Base-by-base conservation (phyloP, 1,284 basidiomycete genomes). In the Puccinia coronata region DNA sequence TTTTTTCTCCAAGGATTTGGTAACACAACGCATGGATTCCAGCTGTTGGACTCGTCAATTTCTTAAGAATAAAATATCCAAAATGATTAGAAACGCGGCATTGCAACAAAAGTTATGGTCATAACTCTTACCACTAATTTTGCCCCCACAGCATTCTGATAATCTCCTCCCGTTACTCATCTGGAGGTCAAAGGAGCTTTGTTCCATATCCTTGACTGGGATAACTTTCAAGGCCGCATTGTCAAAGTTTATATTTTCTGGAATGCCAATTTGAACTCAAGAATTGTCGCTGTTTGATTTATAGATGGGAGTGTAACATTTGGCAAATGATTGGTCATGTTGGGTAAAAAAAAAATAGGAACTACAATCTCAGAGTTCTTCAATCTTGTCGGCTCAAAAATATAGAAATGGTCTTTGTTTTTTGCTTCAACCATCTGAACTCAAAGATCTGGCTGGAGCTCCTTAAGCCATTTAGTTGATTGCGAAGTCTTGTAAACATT, bases 1-100 rank as follows among this genome's bases (percentile, higher is more conserved):
- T 63, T 63, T 3, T 6, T 16, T 28, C 59, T 63, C 59, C 59
- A 63, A 34, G 59, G 59, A 63, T 63, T 63, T 4, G 59, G 59
- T 20, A 63, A 31, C 6, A 6, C 14, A 36, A 63, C 34, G 14
- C n/a, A 14, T 63, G 4, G 16, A 16, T 31, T 31, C 14, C 34
- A 9, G 3, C 34, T 20, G 34, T 63, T 59, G 8, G 8, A 9
- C 28, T 31, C 25, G 20, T n/a, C 9, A 9, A 57, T 63, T 63
- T 63, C 6, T 16, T 8, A 63, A 36, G 20, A 3, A 28, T 16
- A 34, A 5, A 63, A 63, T 23, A 34, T 28, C 43, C 43, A 43
- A 63, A n/a, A 63, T 36, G 4, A 34, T 59, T 59, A 57, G 9
- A 57, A 57, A 23, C 55, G 9, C 20, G 20, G 8, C 34, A 63